A percentile compares a stretch with the other conserved stretches of the same genome.
These are phyloP conservation scores for Stephania japonica DNA, from an alignment of 164 flowering plant species.

Conservation along the genomic window DNA sequence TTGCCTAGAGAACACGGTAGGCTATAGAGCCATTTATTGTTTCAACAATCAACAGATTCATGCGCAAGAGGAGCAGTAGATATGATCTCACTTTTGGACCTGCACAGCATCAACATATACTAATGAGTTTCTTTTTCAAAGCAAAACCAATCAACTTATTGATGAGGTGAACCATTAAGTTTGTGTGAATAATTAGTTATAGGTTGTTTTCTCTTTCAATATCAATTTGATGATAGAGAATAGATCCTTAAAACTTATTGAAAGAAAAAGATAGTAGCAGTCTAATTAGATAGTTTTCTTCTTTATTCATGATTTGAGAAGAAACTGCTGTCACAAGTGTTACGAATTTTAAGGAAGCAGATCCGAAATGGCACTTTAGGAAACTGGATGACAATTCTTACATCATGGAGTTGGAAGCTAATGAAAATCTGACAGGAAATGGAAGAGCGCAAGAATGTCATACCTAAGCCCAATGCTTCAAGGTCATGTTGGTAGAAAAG, in stretches of 20 bases:
- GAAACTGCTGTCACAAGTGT: not conserved
- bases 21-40: conserved; percentile 46
- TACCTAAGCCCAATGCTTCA: conserved; percentile 53
- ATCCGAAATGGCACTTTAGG: not conserved
- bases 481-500: conserved; percentile 58
- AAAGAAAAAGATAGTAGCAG: not conserved
- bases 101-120: conserved; percentile 19
- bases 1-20: conserved; percentile 41
- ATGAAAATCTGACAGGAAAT: not conserved
- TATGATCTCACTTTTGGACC: conserved; percentile 72
- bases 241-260: not conserved
- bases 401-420: not conserved
- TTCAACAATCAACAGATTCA: conserved; percentile 60
- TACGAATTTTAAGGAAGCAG: not conserved
- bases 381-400: too few relatives aligned
- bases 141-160: not conserved
- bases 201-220: too few relatives aligned
- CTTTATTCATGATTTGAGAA: not conserved
- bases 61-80: conserved; percentile 52
- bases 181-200: not conserved
- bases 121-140: not conserved
- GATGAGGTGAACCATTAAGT: not conserved
- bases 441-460: not conserved
- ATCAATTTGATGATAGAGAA: not conserved
- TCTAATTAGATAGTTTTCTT: not conserved